Evolutionary conservation across 2,329 filamentous ascomycete species (phyloP), one percentile per base, ranked within the genome.

Genomic region (Alternaria viburni): DNA sequence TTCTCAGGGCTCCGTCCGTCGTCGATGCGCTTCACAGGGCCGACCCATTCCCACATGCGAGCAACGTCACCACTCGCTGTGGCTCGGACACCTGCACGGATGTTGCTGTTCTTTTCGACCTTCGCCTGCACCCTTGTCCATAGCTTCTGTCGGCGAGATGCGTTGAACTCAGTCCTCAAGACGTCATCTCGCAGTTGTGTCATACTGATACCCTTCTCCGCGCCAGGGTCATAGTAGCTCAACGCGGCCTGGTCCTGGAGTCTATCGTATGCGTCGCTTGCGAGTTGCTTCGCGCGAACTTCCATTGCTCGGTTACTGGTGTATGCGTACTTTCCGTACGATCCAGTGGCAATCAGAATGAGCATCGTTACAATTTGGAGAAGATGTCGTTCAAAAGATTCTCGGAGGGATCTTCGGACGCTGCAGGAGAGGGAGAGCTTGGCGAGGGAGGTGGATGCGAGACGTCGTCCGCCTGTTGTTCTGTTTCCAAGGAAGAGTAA

Each of bases 51-150:
- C 89, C 89, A 91, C 58, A 88, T 86, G 51, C 88, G 84, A 51
- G 87, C 85, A 54, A 90, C 86, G 71, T 86, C 84, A 2, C 84
- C 84, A 30, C 73, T 82, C 19, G 84, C 83, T 78, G 69, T 86
- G 69, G 88, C 88, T 81, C 86, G 91, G 83, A 83, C 93, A 82
- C 86, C 94, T 81, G 81, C 92, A 45, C 96, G 87, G 15, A 99
- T 91, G 75, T 99, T 99, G 64, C 92, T 91, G 79, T 99, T 99
- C 79, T 90, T 90, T 81, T 99, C 96, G 1, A 99, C 94, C 56
- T 98, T 91, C 55, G 85, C 88, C 69, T 89, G 87, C 19, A 99
- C 96, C 54, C 89, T 88, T 67, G 89, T 86, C 96, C 96, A 99
- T 54, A 99, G 84, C 59, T 88, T 87, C 75, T 96, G 91, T 41